Evolutionary conservation across 129 eudicot species (phyloP).

Genomic region (Lactuca saligna): DNA sequence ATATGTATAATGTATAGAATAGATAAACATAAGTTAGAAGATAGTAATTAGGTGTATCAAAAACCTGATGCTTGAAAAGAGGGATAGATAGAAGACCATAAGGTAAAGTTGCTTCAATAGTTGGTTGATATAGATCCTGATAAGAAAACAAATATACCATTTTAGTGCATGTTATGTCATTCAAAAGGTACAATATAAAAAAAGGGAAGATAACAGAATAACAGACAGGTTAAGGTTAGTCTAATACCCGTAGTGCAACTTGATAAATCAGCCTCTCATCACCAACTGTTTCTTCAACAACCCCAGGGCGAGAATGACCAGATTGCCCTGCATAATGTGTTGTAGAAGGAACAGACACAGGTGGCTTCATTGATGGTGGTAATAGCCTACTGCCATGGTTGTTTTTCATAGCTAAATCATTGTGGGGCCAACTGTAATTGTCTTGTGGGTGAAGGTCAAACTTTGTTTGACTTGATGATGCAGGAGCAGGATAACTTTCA

Average conservation of each 20-base stretch:
- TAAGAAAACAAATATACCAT: constrained; percentile 8
- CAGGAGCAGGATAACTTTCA: constrained; percentile 29
- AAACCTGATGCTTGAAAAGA: constrained; percentile 93
- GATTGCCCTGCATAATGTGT: constrained; percentile 32
- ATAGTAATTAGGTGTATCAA: constrained; percentile 8
- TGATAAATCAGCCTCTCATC: constrained; percentile 74
- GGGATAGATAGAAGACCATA: constrained; percentile 68
- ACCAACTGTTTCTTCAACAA: constrained; percentile 41
- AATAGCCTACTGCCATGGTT: constrained; percentile 39
- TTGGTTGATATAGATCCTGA: constrained; percentile 77
- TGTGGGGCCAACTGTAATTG: constrained; percentile 24
- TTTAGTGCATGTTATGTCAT: background rate
- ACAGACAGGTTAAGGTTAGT: too few species aligned
- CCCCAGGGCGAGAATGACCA: constrained; percentile 48
- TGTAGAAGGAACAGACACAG: constrained; percentile 36
- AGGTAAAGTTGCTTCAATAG: constrained; percentile 60
- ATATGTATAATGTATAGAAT: background rate
- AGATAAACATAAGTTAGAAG: background rate
- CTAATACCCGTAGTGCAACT: constrained; percentile 75
- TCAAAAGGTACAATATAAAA: too few species aligned
- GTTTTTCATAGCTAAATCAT: constrained; percentile 28
- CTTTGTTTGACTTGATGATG: constrained; percentile 38
- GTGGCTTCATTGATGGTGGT: constrained; percentile 40
- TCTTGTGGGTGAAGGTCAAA: constrained; percentile 27
- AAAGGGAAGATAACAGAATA: too few species aligned